Base-by-base conservation (phyloP, 345 rosid genomes). In the Lumnitzera littorea region DNA sequence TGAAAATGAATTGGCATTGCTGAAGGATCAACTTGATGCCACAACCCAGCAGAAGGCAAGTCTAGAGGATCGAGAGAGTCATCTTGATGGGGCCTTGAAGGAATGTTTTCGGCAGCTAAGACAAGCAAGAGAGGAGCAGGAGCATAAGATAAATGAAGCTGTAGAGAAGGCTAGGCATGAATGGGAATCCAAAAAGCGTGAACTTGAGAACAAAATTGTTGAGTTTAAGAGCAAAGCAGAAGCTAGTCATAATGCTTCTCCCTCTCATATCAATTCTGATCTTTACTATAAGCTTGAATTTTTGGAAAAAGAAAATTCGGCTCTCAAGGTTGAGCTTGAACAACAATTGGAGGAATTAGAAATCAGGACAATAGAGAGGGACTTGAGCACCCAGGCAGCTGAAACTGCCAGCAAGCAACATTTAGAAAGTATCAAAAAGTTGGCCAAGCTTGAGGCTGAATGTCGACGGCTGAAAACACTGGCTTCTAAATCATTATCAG, bases 51-150 rank as follows among this genome's bases (percentile, higher is more conserved):
- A 73, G 68, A 85, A 82, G 46, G 70, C 65, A 58, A 62, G 59
- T 47, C 71, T 85, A 64, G 96, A 87, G 78, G 91, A 87, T 78
- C 79, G 89, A 67, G 80, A 82, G 50, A 82, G 72, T 63, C 96
- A 92, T 70, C 80, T 92, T 20, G 96, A 92, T 67, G 96, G 88
- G 51, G 98, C 98, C 61, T 76, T 92, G 23, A 89, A 87, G 80
- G 98, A 92, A 64, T 92, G 98, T 73, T 86, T 92, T 56, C 83
- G 94, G 85, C 94, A 92, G 75, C 79, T 92, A 63, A 71, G 98
- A 66, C 91, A 79, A 75, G 89, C 82, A 15, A 84, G 84, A 74
- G 96, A 87, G 15, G 94, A 87, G 68, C 96, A 87, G 62, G 96
- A 89, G 36, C 71, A 77, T 53, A 79, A 73, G 58, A 79, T 87